Evolutionary conservation across 148 eudicot genomes (phyloP), one percentile per base, ranked within the genome.

Genomic region (Linanthus parryae): DNA sequence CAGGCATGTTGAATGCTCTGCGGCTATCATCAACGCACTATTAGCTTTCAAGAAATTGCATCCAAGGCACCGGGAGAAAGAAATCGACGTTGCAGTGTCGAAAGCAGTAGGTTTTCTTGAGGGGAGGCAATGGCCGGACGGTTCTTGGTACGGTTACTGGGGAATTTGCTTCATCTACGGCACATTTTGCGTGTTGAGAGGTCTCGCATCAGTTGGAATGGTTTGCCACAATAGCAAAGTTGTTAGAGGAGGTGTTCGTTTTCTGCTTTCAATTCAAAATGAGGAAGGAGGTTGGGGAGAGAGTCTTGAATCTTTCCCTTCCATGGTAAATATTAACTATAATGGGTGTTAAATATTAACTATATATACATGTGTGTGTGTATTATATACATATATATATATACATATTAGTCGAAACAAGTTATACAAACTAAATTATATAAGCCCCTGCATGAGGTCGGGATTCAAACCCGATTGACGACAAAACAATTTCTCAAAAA

Each of bases 271-370:
- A 6, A 37, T 19, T 26, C 71, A 76, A 59, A 71, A 71, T 15
- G 68, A 64, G 37, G 77, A 76, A 14, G 81, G 81, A 30, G 81
- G 81, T 34, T 76, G 79, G 79, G 79, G 79, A 38, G 79, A 74
- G 52, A 57, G 74, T 42, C 58, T 57, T 21, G 59, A 69, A 40
- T 74, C 79, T 8, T 74, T 72, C 61, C 79, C 79, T 3, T 58
- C 59, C 21, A 62, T 63, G 70, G 73, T 73, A 49, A 33, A 8
- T 37, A n/a, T n/a, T n/a, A n/a, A n/a, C n/a, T n/a, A n/a, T n/a
- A n/a, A n/a, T n/a, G n/a, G n/a, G n/a, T n/a, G n/a, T n/a, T n/a
- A n/a, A n/a, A n/a, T n/a, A n/a, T n/a, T n/a, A n/a, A n/a, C n/a
- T n/a, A n/a, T n/a, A n/a, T n/a, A n/a, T n/a, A n/a, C n/a, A n/a